Conservation (phyloP, 805 yeast species). For the Tetrapisispora phaffii region DNA sequence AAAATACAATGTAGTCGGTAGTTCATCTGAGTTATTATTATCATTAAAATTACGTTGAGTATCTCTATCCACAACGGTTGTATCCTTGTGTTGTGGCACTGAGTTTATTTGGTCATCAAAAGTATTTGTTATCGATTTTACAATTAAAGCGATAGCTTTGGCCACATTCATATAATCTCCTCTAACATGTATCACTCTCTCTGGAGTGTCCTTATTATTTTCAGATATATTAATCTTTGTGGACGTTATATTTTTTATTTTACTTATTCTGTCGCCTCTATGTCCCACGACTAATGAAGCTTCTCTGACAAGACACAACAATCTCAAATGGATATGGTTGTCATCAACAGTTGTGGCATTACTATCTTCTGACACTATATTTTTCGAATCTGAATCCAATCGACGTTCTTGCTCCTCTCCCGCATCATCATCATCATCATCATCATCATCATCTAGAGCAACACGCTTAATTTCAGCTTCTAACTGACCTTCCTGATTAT, state of each 20-base stretch:
- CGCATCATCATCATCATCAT: conserved; percentile 1
- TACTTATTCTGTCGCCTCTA: conserved; percentile 65
- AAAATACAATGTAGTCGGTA: conserved; percentile 46
- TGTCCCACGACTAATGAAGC: conserved; percentile 70
- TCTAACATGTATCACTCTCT: conserved; percentile 60
- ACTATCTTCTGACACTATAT: neutral
- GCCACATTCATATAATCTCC: conserved; percentile 76
- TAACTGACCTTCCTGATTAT: conserved; percentile 33
- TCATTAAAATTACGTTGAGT: neutral
- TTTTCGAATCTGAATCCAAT: too few species aligned
- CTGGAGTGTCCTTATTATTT: conserved; percentile 60
- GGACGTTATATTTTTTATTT: conserved; percentile 50
- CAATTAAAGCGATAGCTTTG: conserved; percentile 67
- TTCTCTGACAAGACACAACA: conserved; percentile 67
- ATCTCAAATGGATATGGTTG: conserved; percentile 56
- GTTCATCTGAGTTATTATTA: conserved; percentile 25
- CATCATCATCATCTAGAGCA: conserved; percentile 50
- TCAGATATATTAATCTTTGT: conserved; percentile 66
- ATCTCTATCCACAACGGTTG: too few species aligned
- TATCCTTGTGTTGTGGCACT: neutral
- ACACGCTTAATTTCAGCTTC: conserved; percentile 54
- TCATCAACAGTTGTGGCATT: conserved; percentile 21
- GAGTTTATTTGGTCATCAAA: neutral
- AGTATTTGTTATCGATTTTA: conserved; percentile 41
- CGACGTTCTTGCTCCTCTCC: too few species aligned